Base-by-base conservation (phyloP, 73 alveolate species). In the Paraurostyla sp. region DNA sequence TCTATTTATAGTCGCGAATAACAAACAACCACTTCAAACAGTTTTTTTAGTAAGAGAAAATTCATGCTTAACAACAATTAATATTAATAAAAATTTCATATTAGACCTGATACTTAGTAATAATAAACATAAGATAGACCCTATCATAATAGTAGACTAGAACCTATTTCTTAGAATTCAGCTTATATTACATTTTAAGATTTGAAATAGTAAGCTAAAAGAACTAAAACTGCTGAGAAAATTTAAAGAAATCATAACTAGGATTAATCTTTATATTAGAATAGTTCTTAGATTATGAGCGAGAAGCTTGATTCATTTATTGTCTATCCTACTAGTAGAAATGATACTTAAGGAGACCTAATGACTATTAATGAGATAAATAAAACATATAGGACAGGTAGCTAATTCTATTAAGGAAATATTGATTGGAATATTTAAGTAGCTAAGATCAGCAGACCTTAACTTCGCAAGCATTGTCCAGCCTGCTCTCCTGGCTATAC, bases 181-280 rank as follows among this genome's bases (percentile, higher is more conserved):
- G 23, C 40, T 27, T 15, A 30, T 59, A n/a, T n/a, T n/a, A n/a
- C 42, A 30, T 1, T 27, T 59, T 23, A 25, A 59, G 3, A 29
- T 29, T 59, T 43, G 22, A 13, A 45, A 45, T 18, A 9, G 9
- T 45, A 13, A 45, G 18, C 22, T 45, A 45, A 45, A 45, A 45
- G 69, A 52, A 52, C 30, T 13, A 52, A 52, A 52, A 52, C 69
- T 18, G 69, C 69, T 52, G 69, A 52, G 33, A 52, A 52, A 20
- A n/a, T 35, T 52, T 52, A 6, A 13, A 52, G 23, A 52, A 20
- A 35, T 18, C 7, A 9, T 9, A 52, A 52, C n/a, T 18, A 52
- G 69, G 22, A 13, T 18, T 52, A n/a, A 35, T 18, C 33, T 52
- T 52, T 18, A 6, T 20, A 52, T 25, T 52, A 52, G 23, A 52